Evolutionary conservation across 257 asterid genomes (phyloP).

Genomic region (Penstemon davidsonii): DNA sequence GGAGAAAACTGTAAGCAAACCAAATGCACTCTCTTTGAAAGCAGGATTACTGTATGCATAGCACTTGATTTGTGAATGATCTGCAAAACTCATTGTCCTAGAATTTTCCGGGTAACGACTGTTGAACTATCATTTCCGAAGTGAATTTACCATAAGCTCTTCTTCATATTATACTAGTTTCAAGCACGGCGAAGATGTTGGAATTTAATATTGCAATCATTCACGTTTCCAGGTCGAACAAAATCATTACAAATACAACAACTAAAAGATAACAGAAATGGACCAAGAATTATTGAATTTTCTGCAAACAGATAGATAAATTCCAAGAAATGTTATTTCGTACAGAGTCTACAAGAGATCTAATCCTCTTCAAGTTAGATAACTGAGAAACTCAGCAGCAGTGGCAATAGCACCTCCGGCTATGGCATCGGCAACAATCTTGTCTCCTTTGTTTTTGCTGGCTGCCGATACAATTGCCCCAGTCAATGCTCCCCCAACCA

Average conservation of each 20-base stretch:
- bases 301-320: neutral
- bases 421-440: constrained; percentile 69
- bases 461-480: constrained; percentile 69
- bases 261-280: constrained; percentile 5
- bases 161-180: neutral
- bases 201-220: neutral
- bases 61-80: too few relatives aligned
- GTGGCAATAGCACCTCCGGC: constrained; percentile 82
- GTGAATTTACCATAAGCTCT: neutral
- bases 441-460: constrained; percentile 47
- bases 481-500: constrained; percentile 71
- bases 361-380: constrained; percentile 41
- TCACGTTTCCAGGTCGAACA: neutral
- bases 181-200: neutral
- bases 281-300: neutral
- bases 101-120: too few relatives aligned
- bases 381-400: constrained; percentile 66
- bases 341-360: neutral
- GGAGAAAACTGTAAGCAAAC: too few relatives aligned
- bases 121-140: too few relatives aligned
- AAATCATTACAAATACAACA: neutral
- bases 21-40: too few relatives aligned
- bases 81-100: too few relatives aligned
- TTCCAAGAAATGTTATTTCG: constrained; percentile 1
- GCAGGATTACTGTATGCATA: too few relatives aligned